Conservation (phyloP, 257 asterid genomes). For the Parsonsia alboflavescens region DNA sequence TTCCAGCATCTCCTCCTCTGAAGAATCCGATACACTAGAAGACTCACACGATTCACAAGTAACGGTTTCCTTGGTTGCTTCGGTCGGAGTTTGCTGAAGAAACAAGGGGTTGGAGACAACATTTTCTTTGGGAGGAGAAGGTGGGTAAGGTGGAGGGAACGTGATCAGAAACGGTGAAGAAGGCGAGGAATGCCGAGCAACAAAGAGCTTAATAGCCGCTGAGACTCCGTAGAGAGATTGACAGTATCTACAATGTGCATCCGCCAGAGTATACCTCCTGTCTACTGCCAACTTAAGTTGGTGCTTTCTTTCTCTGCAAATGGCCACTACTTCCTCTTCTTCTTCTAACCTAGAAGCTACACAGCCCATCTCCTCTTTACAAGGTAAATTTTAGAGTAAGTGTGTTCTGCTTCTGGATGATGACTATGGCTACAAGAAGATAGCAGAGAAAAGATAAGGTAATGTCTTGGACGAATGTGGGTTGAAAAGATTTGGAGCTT, state of each 20-base stretch:
- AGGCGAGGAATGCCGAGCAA: constrained; percentile 70
- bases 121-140: constrained; percentile 36
- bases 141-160: constrained; percentile 50
- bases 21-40: constrained; percentile 34
- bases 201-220: constrained; percentile 70
- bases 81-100: constrained; percentile 64
- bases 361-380: constrained; percentile 60
- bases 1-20: constrained; percentile 38
- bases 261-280: constrained; percentile 72
- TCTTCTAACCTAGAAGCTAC: constrained; percentile 68
- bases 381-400: neutral
- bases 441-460: constrained; percentile 16
- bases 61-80: constrained; percentile 54
- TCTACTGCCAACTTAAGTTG: constrained; percentile 75
- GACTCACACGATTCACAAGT: constrained; percentile 34
- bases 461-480: constrained; percentile 38
- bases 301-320: constrained; percentile 74
- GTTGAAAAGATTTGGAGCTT: constrained; percentile 25
- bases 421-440: constrained; percentile 17
- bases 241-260: constrained; percentile 74
- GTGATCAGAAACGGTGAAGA: constrained; percentile 55
- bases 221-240: constrained; percentile 77
- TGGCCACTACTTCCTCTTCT: constrained; percentile 79
- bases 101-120: constrained; percentile 79
- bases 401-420: constrained; percentile 15